A percentile compares a stretch with the other conserved stretches of the same genome.
These are phyloP conservation scores for Cicer chorassanicum DNA, from an alignment of 306 rosid genomes.

Conservation along the genomic window DNA sequence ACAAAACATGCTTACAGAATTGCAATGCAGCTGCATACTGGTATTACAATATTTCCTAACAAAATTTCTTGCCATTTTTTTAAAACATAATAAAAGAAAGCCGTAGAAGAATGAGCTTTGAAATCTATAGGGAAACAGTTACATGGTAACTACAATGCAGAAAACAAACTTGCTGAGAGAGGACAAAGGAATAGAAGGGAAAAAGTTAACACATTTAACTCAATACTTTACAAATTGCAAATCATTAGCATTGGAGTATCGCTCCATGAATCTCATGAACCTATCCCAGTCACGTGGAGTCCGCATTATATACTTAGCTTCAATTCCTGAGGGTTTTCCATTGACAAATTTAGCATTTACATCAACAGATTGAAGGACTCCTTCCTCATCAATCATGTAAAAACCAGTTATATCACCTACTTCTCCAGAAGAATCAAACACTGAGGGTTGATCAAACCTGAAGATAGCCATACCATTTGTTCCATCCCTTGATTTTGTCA, in stretches of 20 bases:
- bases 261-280: constrained; percentile 99
- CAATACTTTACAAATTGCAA: constrained; percentile 81
- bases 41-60: not conserved
- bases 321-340: constrained; percentile 90
- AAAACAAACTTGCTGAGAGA: constrained; percentile 43
- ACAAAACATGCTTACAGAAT: constrained; percentile 11
- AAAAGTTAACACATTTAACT: constrained; percentile 45
- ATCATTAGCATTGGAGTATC: constrained; percentile 84
- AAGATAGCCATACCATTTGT: constrained; percentile 94
- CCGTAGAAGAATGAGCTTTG: constrained; percentile 37
- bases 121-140: constrained; percentile 25
- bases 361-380: constrained; percentile 89
- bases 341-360: constrained; percentile 92
- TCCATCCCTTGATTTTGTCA: constrained; percentile 93
- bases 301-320: constrained; percentile 92
- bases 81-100: constrained; percentile 39
- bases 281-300: constrained; percentile 91
- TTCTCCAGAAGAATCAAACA: constrained; percentile 93
- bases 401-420: constrained; percentile 97
- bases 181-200: constrained; percentile 37
- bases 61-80: constrained; percentile 10
- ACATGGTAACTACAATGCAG: constrained; percentile 35
- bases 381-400: constrained; percentile 98
- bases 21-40: constrained; percentile 15
- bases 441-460: constrained; percentile 90